Percentiles rank a stretch among this genome's conserved stretches.
These are phyloP conservation scores for Hysterium pulicare DNA, from an alignment of 2,329 filamentous ascomycete genomes.

Conservation along the genomic window DNA sequence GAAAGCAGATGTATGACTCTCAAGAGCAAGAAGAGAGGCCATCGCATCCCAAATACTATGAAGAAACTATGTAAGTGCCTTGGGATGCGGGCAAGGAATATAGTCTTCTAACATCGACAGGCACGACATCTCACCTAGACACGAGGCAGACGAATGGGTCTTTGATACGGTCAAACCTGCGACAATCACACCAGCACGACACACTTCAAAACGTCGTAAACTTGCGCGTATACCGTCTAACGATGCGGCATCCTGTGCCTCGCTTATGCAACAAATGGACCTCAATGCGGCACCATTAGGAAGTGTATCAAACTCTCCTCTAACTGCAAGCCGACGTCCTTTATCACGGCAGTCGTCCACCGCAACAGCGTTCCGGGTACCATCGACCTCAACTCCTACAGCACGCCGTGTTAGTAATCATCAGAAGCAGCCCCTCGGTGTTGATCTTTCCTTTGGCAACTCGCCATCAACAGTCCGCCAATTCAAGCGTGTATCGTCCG, in stretches of 20 bases:
- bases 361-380: conserved; percentile 35
- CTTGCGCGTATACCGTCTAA: conserved; percentile 44
- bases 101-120: conserved; percentile 31
- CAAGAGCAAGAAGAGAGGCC: conserved; percentile 61
- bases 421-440: conserved; percentile 72
- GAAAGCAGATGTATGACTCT: conserved; percentile 78
- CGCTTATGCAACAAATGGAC: conserved; percentile 41
- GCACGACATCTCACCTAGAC: conserved; percentile 62
- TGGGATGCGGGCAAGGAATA: no score
- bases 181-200: conserved; percentile 53
- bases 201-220: conserved; percentile 51
- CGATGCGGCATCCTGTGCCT: conserved; percentile 30
- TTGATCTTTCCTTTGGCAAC: conserved; percentile 93
- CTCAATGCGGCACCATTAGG: conserved; percentile 44
- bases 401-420: conserved; percentile 42
- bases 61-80: conserved; percentile 76
- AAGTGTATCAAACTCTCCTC: conserved; percentile 34
- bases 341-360: conserved; percentile 37
- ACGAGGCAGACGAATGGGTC: conserved; percentile 83
- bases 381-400: conserved; percentile 39
- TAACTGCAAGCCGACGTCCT: conserved; percentile 21
- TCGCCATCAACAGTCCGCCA: conserved; percentile 86
- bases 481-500: conserved; percentile 82
- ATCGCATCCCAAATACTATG: conserved; percentile 79
- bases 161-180: conserved; percentile 85